Percentiles rank a stretch among this genome's conserved stretches.
Evolutionary conservation across 2,329 filamentous ascomycete genomes (phyloP).

Genomic region (Talaromyces piceae): DNA sequence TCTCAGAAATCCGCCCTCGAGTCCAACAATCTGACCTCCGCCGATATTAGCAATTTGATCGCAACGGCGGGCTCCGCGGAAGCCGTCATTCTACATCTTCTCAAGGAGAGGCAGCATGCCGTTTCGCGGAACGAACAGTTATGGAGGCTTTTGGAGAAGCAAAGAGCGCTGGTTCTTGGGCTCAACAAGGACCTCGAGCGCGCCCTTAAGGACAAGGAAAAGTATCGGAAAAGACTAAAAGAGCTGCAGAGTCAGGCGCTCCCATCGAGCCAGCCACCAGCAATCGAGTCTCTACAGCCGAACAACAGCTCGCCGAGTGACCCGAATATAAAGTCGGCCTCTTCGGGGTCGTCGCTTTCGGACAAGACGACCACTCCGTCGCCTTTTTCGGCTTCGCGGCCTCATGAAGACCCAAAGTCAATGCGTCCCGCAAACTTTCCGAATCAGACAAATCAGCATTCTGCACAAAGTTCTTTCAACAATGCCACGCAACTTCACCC

Average conservation of each 20-base stretch:
- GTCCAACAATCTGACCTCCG: conserved; percentile 48
- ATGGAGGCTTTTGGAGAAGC: conserved; percentile 95
- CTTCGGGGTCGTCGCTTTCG: background rate
- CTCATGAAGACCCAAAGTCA: background rate
- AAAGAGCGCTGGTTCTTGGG: conserved; percentile 84
- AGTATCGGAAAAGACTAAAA: conserved; percentile 84
- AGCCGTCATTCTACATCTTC: conserved; percentile 75
- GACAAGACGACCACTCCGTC: background rate
- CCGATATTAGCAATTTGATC: conserved; percentile 73
- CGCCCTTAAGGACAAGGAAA: conserved; percentile 87
- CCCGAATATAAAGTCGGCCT: background rate
- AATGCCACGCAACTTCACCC: background rate
- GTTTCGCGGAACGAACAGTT: conserved; percentile 85
- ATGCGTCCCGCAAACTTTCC: background rate
- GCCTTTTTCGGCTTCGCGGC: background rate
- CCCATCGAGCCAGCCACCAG: conserved; percentile 22
- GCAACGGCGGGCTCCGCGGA: conserved; percentile 81
- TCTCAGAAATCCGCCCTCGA: conserved; percentile 54
- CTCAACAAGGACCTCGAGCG: conserved; percentile 92
- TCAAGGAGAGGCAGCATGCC: conserved; percentile 86
- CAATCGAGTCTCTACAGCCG: conserved; percentile 7
- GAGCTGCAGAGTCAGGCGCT: conserved; percentile 53
- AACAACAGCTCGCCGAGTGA: background rate
- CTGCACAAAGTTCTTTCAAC: background rate
- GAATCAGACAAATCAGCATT: background rate